Conservation (phyloP, 2,329 filamentous ascomycete genomes). For the Fonsecaea pedrosoi region DNA sequence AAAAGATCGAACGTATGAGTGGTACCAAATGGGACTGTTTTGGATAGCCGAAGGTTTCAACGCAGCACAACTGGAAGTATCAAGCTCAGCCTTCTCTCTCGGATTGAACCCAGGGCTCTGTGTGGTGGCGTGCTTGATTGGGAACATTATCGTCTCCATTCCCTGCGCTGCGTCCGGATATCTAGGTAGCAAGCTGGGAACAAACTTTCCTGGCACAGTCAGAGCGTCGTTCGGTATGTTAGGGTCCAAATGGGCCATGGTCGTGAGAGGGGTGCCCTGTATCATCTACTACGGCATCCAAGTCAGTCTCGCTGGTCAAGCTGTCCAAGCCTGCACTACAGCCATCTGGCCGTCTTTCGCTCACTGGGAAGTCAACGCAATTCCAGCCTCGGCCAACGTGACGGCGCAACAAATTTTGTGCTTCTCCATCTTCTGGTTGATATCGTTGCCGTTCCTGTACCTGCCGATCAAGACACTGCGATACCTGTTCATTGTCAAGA, state of each 20-base stretch:
- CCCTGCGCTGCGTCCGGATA: conserved; percentile 28
- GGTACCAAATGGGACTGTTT: conserved; percentile 30
- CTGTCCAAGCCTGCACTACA: conserved; percentile 44
- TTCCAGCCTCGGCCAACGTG: conserved; percentile 60
- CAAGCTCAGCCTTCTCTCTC: conserved; percentile 27
- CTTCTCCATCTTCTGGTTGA: conserved; percentile 64
- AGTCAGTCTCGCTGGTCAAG: conserved; percentile 23
- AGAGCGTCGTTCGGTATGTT: conserved; percentile 23
- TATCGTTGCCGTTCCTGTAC: conserved; percentile 51
- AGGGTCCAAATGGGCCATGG: conserved; percentile 23
- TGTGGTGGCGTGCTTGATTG: conserved; percentile 23
- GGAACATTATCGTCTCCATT: conserved; percentile 28
- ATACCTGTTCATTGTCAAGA: conserved; percentile 40
- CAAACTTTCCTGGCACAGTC: conserved; percentile 22
- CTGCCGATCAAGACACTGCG: conserved; percentile 44
- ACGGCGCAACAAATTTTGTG: conserved; percentile 62
- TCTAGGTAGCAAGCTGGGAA: conserved; percentile 20
- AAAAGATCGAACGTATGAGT: conserved; percentile 27
- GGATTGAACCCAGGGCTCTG: conserved; percentile 26
- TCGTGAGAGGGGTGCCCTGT: conserved; percentile 23
- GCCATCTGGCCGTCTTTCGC: conserved; percentile 55
- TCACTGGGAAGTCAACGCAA: conserved; percentile 58
- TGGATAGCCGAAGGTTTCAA: conserved; percentile 30
- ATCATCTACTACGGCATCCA: conserved; percentile 26
- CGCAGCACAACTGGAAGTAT: conserved; percentile 24